Percentiles rank a stretch among this genome's conserved stretches.
These are phyloP conservation scores for Malassezia japonica DNA, from an alignment of 1,284 basidiomycete species.

Conservation along the genomic window DNA sequence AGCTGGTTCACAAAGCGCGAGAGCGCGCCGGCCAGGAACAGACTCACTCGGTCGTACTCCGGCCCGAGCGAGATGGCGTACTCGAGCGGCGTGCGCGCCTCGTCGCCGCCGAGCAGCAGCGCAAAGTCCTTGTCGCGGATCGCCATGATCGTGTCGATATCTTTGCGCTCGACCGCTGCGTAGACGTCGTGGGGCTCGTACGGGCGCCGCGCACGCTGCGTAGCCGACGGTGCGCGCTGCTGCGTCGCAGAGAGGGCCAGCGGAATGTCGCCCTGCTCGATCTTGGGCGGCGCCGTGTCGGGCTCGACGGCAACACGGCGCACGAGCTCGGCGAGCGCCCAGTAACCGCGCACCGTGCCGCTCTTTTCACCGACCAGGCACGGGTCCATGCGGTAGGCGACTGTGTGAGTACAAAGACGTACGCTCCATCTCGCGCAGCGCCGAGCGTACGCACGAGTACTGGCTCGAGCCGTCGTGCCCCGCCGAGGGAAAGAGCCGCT, in stretches of 20 bases:
- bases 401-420: not conserved
- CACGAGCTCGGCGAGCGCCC: conserved; percentile 17
- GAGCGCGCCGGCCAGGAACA: conserved; percentile 38
- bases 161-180: conserved; percentile 41
- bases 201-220: no score
- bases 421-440: conserved; percentile 33
- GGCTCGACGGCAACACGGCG: conserved; percentile 3
- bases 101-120: conserved; percentile 27
- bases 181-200: conserved; percentile 42
- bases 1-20: conserved; percentile 43
- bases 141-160: conserved; percentile 36
- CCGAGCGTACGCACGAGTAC: conserved; percentile 17
- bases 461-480: not conserved
- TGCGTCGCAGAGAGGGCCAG: no score
- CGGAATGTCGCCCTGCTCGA: no score
- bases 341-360: conserved; percentile 18
- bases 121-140: conserved; percentile 42
- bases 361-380: conserved; percentile 23
- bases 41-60: conserved; percentile 28
- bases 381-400: conserved; percentile 33
- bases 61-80: conserved; percentile 38
- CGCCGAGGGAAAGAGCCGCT: not conserved
- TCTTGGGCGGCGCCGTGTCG: not conserved
- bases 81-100: conserved; percentile 26
- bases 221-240: no score